phyloP scores from a whole-genome alignment of 345 rosid species.

The Erodium maritimum region DNA sequence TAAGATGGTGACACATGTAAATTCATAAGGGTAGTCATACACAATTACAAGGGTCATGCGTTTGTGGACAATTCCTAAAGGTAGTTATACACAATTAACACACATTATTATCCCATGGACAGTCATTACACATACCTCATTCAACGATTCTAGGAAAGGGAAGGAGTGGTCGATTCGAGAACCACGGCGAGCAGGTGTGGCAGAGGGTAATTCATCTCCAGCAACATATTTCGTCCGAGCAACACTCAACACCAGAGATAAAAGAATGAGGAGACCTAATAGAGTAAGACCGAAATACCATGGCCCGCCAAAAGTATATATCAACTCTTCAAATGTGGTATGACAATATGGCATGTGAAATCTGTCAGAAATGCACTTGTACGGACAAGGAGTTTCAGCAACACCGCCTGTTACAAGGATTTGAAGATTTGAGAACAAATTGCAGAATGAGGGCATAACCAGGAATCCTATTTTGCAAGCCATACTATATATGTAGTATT shows the following conservation, averaged over 20 bases:
- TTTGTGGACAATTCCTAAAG: no score
- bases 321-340: conserved; percentile 78
- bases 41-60: no score
- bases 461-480: conserved; percentile 1
- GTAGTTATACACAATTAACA: no score
- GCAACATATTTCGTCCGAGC: conserved; percentile 85
- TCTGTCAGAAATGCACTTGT: conserved; percentile 69
- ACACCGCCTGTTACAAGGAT: conserved; percentile 54
- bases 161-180: conserved; percentile 74
- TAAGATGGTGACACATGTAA: no score
- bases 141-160: conserved; percentile 85
- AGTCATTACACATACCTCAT: conserved; percentile 39
- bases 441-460: neutral
- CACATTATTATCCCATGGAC: neutral
- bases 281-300: conserved; percentile 74
- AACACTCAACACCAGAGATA: conserved; percentile 85
- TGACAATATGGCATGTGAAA: conserved; percentile 89
- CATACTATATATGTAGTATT: neutral
- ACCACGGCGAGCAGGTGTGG: conserved; percentile 45
- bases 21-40: no score
- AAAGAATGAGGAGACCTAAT: conserved; percentile 57
- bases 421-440: conserved; percentile 8
- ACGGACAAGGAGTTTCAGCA: conserved; percentile 77
- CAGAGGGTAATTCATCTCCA: conserved; percentile 65
- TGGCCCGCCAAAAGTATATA: conserved; percentile 94